phyloP scores from a whole-genome alignment of 139 green algal species.

The Tetradesmus obliquus region DNA sequence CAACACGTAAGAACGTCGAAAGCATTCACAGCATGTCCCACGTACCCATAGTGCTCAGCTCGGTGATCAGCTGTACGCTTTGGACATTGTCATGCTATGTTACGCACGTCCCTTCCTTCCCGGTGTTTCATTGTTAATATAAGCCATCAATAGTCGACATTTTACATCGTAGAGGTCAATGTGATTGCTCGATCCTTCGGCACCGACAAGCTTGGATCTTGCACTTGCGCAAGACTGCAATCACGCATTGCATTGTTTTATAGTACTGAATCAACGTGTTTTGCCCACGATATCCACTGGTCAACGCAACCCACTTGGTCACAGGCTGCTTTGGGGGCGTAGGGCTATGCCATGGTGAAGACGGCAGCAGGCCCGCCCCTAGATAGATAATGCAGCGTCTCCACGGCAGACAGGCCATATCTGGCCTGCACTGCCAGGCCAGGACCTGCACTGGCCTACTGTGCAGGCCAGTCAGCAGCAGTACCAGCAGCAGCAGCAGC shows the following conservation, averaged over 20 bases:
- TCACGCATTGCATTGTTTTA: background rate
- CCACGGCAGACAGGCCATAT: background rate
- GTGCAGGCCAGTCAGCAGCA: background rate
- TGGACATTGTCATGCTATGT: background rate
- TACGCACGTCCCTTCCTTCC: background rate
- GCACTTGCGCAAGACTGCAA: background rate
- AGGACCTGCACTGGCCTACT: background rate
- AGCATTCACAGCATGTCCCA: background rate
- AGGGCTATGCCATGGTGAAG: background rate
- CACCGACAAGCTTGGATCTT: background rate
- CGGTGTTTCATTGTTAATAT: background rate
- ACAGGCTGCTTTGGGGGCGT: background rate
- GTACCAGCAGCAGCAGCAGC: background rate
- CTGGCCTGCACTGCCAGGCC: background rate
- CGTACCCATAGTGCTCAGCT: background rate
- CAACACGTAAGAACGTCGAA: background rate
- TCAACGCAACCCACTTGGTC: background rate
- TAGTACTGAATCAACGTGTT: background rate
- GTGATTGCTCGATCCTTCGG: background rate
- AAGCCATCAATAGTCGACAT: background rate
- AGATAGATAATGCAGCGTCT: slow-evolving; percentile 1
- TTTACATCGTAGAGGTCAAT: background rate
- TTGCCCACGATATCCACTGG: background rate
- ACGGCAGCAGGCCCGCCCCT: background rate
- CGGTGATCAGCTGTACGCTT: background rate